Conservation (phyloP, 2,329 filamentous ascomycete genomes). For the Pseudogymnoascus sp. region DNA sequence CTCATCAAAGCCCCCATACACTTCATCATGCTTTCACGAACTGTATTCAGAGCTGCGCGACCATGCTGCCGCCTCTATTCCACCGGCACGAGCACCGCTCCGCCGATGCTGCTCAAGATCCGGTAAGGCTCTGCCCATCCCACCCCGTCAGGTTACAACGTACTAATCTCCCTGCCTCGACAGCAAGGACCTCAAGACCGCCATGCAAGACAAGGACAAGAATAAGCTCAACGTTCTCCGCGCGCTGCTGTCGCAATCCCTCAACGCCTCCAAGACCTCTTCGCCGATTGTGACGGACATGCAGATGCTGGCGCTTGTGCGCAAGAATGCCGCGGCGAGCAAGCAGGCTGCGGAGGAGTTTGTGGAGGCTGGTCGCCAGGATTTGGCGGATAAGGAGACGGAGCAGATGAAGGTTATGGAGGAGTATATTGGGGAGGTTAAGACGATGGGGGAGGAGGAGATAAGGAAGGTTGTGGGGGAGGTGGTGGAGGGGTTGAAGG, state of each 20-base stretch:
- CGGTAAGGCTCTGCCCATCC: conserved; percentile 20
- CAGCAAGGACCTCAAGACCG: conserved; percentile 50
- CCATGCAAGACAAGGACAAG: conserved; percentile 57
- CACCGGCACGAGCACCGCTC: conserved; percentile 19
- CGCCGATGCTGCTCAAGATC: conserved; percentile 30
- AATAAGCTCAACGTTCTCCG: conserved; percentile 62
- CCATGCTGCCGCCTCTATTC: conserved; percentile 14
- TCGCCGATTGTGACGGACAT: conserved; percentile 62
- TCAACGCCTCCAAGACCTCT: conserved; percentile 67
- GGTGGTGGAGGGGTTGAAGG: conserved; percentile 43
- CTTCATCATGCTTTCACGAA: neutral
- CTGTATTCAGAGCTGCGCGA: neutral
- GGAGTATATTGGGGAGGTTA: conserved; percentile 52
- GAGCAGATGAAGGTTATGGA: conserved; percentile 56
- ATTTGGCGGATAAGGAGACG: conserved; percentile 64
- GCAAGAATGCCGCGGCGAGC: conserved; percentile 51
- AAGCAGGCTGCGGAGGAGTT: conserved; percentile 57
- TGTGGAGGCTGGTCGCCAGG: conserved; percentile 51
- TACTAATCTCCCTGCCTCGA: neutral
- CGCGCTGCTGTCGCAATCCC: conserved; percentile 57
- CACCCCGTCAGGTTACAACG: neutral
- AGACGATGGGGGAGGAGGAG: conserved; percentile 50
- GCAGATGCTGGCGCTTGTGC: conserved; percentile 59
- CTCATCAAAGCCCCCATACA: neutral
- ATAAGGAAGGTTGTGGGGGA: conserved; percentile 45